phyloP scores from a whole-genome alignment of 306 rosid species.

The Acacia confusa region DNA sequence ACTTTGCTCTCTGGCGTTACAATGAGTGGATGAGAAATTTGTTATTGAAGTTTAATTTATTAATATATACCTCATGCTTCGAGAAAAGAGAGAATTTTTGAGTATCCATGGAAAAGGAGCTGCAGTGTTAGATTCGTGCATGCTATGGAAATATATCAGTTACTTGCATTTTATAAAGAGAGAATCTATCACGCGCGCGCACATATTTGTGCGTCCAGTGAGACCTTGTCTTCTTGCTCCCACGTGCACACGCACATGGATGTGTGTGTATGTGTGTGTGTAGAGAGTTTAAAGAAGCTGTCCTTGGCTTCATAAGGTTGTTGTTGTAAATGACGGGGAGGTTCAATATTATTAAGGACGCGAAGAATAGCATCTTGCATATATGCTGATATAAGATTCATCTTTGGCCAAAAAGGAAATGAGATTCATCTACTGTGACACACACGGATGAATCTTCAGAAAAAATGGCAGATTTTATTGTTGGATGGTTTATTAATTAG shows the following conservation, averaged over 20 bases:
- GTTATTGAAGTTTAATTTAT: background rate
- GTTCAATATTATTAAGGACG: background rate
- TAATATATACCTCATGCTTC: background rate
- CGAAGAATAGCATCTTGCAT: background rate
- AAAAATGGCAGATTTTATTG: background rate
- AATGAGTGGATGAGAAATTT: background rate
- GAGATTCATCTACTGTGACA: background rate
- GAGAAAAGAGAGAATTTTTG: slow-evolving; percentile 14
- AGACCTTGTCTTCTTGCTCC: background rate
- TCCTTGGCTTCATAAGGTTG: background rate
- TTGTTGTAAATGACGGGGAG: background rate
- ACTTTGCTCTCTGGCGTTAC: background rate
- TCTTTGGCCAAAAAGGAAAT: no score
- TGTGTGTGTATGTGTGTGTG: no score
- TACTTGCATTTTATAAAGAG: background rate
- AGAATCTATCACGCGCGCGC: background rate
- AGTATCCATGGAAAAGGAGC: background rate
- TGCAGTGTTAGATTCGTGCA: background rate
- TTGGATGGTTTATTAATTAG: background rate
- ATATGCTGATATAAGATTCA: background rate
- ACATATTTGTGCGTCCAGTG: background rate
- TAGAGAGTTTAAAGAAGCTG: background rate
- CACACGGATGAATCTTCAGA: background rate
- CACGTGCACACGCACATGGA: background rate
- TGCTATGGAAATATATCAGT: background rate